A percentile compares a stretch with the other conserved stretches of the same genome.
These are phyloP conservation scores for Heterobasidion irregulare DNA, from an alignment of 1,284 basidiomycete genomes.

Conservation along the genomic window DNA sequence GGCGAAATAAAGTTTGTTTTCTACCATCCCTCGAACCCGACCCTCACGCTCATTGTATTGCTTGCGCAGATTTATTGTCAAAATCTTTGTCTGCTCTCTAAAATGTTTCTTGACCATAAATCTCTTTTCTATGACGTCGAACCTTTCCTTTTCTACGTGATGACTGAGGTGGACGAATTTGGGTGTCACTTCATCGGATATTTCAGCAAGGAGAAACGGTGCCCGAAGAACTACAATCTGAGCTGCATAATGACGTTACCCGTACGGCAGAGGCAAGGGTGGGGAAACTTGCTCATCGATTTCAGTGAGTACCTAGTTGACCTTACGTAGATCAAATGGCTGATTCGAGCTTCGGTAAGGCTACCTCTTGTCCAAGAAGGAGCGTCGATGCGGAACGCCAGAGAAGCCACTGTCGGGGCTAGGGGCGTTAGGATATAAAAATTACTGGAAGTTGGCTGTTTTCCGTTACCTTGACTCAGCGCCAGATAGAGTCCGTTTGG, in stretches of 20 bases:
- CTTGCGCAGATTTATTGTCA: constrained; percentile 87
- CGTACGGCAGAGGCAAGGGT: constrained; percentile 88
- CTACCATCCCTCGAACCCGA: background rate
- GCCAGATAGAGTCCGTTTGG: constrained; percentile 54
- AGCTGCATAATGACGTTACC: constrained; percentile 99
- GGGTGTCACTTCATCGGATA: constrained; percentile 97
- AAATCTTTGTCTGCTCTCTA: constrained; percentile 96
- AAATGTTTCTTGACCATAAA: constrained; percentile 99
- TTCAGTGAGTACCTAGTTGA: constrained; percentile 69
- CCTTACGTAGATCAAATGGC: background rate
- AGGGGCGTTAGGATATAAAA: constrained; percentile 87
- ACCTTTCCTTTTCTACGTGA: constrained; percentile 98
- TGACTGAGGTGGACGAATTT: constrained; percentile 84
- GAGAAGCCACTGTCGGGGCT: constrained; percentile 90
- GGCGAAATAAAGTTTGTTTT: constrained; percentile 82
- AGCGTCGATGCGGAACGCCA: constrained; percentile 80
- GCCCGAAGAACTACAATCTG: constrained; percentile 92
- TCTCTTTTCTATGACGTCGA: constrained; percentile 99
- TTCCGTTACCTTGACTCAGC: constrained; percentile 72
- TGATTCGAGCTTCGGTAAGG: constrained; percentile 38
- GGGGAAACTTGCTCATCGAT: constrained; percentile 93
- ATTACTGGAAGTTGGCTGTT: constrained; percentile 92
- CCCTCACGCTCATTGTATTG: background rate
- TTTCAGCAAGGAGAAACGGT: constrained; percentile 98
- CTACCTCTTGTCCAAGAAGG: constrained; percentile 94